phyloP scores from a whole-genome alignment of 345 rosid genomes.

The Euphorbia lathyris region DNA sequence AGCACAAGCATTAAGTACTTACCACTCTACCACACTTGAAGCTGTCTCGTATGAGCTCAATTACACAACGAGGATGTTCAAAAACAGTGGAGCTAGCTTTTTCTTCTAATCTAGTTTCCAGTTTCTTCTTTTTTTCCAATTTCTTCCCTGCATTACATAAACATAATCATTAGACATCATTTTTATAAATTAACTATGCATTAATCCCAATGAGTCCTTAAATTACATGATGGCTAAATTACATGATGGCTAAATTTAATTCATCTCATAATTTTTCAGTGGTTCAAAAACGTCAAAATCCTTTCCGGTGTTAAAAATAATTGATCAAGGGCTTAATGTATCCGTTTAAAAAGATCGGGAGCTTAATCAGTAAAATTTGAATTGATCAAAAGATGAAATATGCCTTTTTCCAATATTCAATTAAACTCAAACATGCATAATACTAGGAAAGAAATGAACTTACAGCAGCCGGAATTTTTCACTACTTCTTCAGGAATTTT shows the following conservation, averaged over 20 bases:
- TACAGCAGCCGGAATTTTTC: neutral
- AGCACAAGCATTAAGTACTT: neutral
- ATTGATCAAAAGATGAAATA: too few species aligned
- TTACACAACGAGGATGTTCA: neutral
- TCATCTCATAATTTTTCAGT: too few species aligned
- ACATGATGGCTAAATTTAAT: too few species aligned
- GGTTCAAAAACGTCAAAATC: neutral
- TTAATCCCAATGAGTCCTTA: too few species aligned
- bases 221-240: too few species aligned
- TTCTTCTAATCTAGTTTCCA: neutral
- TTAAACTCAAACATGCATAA: neutral
- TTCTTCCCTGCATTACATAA: neutral
- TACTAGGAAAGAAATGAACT: neutral
- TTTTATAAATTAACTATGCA: neutral
- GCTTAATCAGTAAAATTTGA: too few species aligned
- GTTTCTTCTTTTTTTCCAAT: neutral
- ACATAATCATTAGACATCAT: neutral
- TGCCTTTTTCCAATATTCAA: too few species aligned
- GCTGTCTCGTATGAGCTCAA: neutral
- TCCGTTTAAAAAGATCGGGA: too few species aligned
- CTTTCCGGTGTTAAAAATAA: too few species aligned
- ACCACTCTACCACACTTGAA: neutral
- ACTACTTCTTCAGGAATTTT: conserved; percentile 3
- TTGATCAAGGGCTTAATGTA: too few species aligned
- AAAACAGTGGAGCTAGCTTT: neutral